Conservation (phyloP, 352 stramenopile species). For the Stephanocyclus meneghinianus region DNA sequence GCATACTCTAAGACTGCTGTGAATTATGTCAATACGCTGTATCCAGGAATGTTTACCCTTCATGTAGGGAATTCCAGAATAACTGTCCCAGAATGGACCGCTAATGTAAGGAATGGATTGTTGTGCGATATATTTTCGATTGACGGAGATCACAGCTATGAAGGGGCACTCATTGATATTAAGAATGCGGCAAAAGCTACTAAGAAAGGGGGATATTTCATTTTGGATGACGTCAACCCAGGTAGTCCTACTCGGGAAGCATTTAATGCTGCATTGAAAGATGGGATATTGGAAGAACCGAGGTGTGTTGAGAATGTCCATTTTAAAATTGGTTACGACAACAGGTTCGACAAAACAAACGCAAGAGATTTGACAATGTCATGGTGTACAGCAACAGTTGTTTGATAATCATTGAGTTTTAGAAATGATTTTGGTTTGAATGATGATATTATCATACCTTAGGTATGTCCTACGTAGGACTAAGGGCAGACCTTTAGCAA, state of each 20-base stretch:
- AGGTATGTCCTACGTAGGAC: too few relatives aligned
- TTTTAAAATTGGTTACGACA: constrained; percentile 23
- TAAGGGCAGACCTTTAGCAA: too few relatives aligned
- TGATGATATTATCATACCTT: too few relatives aligned
- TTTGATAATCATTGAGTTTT: constrained; percentile 1
- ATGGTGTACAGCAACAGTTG: constrained; percentile 26
- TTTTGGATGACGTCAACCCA: constrained; percentile 42
- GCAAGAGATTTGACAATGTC: constrained; percentile 13
- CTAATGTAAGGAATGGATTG: constrained; percentile 2
- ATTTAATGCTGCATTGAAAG: constrained; percentile 20
- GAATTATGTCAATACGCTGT: constrained; percentile 33
- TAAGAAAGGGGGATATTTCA: constrained; percentile 23
- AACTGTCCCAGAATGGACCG: constrained; percentile 20
- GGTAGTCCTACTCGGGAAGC: constrained; percentile 14
- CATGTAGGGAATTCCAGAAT: constrained; percentile 14
- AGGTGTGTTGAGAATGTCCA: constrained; percentile 24
- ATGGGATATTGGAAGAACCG: constrained; percentile 12
- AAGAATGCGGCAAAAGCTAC: constrained; percentile 26
- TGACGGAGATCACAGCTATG: constrained; percentile 31
- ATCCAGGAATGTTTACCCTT: constrained; percentile 24
- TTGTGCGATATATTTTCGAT: constrained; percentile 39
- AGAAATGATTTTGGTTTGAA: too few relatives aligned
- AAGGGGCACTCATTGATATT: constrained; percentile 25
- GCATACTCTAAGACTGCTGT: constrained; percentile 21
- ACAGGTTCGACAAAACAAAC: constrained; percentile 18